Evolutionary conservation across 1,284 basidiomycete species (phyloP), one percentile per base, ranked within the genome.

Genomic region (Apiotrichum siamense): DNA sequence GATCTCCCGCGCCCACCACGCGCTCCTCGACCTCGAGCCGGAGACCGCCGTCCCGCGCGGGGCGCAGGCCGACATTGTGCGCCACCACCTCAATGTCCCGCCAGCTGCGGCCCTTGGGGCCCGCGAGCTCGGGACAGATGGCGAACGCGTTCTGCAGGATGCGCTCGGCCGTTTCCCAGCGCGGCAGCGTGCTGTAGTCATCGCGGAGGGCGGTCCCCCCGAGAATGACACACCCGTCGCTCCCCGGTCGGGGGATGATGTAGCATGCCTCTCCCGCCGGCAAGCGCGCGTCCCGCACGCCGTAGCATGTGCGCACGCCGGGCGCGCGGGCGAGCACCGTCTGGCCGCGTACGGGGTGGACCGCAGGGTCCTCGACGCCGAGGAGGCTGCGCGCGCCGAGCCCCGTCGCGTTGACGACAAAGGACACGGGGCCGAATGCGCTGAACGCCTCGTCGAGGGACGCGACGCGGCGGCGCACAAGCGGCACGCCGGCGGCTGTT

Each of bases 271-370:
- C 48, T 24, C 54, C 53, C 2, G 25, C 3, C 6, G 48, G 32
- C 20, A 49, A 31, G 32, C 47, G 29, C 18, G 26, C 45, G 49
- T 59, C 57, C n/a, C 54, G 48, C 25, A 55, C 54, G 35, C 57
- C 57, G n/a, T 40, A 53, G 48, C 50, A 55, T 5, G 49, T 53
- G 31, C 55, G 55, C 12, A 69, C 65, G 6, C 41, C 47, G 3
- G 89, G 88, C 1, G 88, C 86, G 47, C 80, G 74, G 13, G 89
- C 76, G 24, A 89, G 73, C 10, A 91, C 81, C 0, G 88, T 92
- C 73, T 96, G 92, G 0, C 92, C 92, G 37, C 88, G 80, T 47
- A 91, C 81, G 0, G 91, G 90, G 65, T 82, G 83, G 21, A 91
- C 78, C 17, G 75, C 72, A 47, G 77, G 76, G 65, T 90, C 86